A percentile compares a stretch with the other conserved stretches of the same genome.
These are phyloP conservation scores for Emergomyces orientalis DNA, from an alignment of 2,329 filamentous ascomycete species.

Conservation along the genomic window DNA sequence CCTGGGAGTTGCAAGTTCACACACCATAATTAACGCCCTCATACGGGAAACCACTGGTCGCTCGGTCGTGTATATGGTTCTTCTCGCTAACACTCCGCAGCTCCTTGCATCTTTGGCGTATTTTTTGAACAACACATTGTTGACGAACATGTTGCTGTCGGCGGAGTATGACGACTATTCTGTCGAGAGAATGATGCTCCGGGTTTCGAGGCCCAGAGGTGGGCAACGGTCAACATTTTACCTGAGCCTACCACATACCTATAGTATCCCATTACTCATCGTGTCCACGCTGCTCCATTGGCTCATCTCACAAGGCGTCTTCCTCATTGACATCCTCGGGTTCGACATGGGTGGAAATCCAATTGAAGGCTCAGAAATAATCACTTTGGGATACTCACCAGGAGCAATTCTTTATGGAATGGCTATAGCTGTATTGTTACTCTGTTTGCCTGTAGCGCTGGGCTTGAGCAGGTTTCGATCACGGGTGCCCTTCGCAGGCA, in stretches of 20 bases:
- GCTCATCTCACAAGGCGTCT: conserved; percentile 42
- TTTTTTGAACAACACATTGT: no score
- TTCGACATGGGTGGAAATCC: conserved; percentile 13
- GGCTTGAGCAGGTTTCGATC: conserved; percentile 16
- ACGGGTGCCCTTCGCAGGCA: no score
- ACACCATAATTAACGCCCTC: no score
- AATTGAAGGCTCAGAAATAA: background rate
- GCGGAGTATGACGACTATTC: no score
- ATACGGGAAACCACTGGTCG: no score
- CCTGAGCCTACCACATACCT: conserved; percentile 39
- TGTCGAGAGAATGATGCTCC: no score
- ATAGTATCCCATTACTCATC: conserved; percentile 33
- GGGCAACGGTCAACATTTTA: conserved; percentile 38
- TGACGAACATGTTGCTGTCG: no score
- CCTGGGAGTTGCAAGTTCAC: no score
- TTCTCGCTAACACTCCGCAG: no score
- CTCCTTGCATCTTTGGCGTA: no score
- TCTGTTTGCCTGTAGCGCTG: background rate
- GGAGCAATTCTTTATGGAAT: conserved; percentile 16
- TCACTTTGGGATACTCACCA: conserved; percentile 17
- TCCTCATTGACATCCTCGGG: conserved; percentile 32
- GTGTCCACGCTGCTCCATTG: conserved; percentile 37
- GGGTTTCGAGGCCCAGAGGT: no score
- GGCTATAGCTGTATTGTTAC: background rate
- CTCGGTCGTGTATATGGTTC: no score